A percentile compares a stretch with the other conserved stretches of the same genome.
These are phyloP conservation scores for Acer negundo DNA, from an alignment of 345 rosid species.

Conservation along the genomic window DNA sequence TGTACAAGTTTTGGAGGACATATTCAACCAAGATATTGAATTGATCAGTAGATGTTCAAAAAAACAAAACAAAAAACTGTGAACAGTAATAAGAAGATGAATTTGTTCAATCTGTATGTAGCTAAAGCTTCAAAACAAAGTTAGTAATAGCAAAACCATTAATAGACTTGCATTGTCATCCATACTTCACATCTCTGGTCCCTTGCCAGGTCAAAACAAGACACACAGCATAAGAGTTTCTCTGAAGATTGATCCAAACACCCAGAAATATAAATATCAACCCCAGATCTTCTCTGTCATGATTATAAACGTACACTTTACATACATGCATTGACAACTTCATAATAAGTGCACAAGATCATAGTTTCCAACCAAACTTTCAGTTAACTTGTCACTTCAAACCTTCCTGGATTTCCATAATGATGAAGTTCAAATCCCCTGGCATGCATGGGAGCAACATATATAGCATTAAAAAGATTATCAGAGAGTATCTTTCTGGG, in stretches of 20 bases:
- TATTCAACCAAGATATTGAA: neutral
- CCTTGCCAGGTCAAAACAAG: neutral
- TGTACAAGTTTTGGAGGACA: neutral
- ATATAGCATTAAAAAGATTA: neutral
- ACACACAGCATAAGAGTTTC: no score
- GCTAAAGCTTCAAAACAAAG: neutral
- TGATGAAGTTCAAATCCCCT: neutral
- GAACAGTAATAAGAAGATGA: neutral
- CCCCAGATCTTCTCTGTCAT: neutral
- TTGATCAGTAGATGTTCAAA: no score
- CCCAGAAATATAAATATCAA: neutral
- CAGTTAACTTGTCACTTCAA: slow-evolving; percentile 8
- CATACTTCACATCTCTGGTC: neutral
- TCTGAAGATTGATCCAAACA: neutral
- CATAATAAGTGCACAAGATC: neutral
- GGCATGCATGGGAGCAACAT: neutral
- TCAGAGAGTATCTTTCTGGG: neutral
- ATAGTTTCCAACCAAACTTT: neutral
- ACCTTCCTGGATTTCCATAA: neutral
- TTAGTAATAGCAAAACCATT: neutral
- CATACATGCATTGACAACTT: neutral
- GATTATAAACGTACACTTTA: neutral
- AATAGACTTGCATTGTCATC: no score
- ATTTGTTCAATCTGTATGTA: neutral
- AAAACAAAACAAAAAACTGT: neutral